Base-by-base conservation (phyloP, 169 alveolate species). In the Theileria annulata region DNA sequence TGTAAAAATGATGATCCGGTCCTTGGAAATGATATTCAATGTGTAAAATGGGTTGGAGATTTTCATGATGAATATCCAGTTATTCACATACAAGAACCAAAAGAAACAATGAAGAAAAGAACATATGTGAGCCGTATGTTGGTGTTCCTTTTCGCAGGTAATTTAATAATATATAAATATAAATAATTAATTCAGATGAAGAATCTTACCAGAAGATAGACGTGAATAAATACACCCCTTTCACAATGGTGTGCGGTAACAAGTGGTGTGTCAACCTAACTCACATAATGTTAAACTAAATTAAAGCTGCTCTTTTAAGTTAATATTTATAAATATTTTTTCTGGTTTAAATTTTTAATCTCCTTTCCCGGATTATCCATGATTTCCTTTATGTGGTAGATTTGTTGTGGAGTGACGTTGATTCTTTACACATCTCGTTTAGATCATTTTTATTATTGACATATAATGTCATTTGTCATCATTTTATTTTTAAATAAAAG, bases 11-110 rank as follows among this genome's bases (percentile, higher is more conserved):
- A 92, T 37, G 98, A 95, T 62, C 98, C 98, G 19, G 92, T 95
- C 3, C 82, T 93, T 49, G 96, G 97, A 15, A 95, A 91, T 77
- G 98, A 95, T 60, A 87, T 87, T 30, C 87, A 90, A 48, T 95
- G 98, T 70, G 97, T 94, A 31, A 83, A 90, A 19, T 95, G 98
- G 98, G 87, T 89, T 60, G 98, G 98, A 6, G 85, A 87, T 42
- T 92, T 80, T 47, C 95, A 92, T 15, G 96, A 93, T 77, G 92
- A 88, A 42, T 73, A 91, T 47, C 98, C 98, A 1, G 94, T 95
- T 56, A 94, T 95, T 54, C 83, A 93, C 21, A 87, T 94, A 81
- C 77, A 84, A 37, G 90, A 87, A 63, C 95, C 96, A 0, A 95
- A 94, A 3, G 96, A 94, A 23, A 71, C 88, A 21, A 90, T 85